Evolutionary conservation across 768 basidiomycete species (phyloP).

Genomic region (Macrocybe gigantea): DNA sequence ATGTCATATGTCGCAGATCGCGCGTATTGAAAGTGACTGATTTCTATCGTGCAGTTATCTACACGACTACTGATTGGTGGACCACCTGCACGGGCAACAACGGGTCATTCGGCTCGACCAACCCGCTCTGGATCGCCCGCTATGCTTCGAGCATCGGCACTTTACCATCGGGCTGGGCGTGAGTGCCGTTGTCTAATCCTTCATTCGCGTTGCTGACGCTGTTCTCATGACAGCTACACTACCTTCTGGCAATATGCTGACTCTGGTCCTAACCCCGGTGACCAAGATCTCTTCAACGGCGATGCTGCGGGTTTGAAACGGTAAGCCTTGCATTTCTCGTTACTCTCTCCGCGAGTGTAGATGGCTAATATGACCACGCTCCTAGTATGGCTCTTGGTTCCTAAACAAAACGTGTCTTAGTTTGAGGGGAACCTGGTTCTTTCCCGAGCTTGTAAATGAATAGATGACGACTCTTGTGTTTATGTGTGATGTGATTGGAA

Average conservation of each 20-base stretch:
- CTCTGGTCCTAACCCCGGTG: conserved; percentile 49
- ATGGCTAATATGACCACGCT: no score
- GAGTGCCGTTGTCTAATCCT: conserved; percentile 10
- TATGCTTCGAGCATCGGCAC: conserved; percentile 44
- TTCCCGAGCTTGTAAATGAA: no score
- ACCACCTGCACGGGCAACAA: conserved; percentile 57
- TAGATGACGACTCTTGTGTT: no score
- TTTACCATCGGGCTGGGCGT: conserved; percentile 55
- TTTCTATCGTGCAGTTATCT: conserved; percentile 35
- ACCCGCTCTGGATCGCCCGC: conserved; percentile 57
- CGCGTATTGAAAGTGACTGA: not conserved
- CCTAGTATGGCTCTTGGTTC: no score
- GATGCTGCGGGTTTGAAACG: conserved; percentile 4
- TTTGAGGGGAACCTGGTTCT: no score
- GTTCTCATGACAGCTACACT: conserved; percentile 23
- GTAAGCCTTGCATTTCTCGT: not conserved
- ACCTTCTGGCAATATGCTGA: conserved; percentile 64
- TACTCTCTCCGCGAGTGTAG: not conserved
- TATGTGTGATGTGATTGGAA: no score
- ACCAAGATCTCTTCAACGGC: conserved; percentile 55
- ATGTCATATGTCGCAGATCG: not conserved
- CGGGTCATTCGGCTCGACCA: conserved; percentile 38
- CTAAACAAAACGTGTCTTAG: no score
- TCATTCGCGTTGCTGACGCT: not conserved
- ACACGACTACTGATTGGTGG: conserved; percentile 67